Evolutionary conservation across 495 filamentous ascomycete genomes (phyloP), one percentile per base, ranked within the genome.

Genomic region (Amphirosellinia nigrospora): DNA sequence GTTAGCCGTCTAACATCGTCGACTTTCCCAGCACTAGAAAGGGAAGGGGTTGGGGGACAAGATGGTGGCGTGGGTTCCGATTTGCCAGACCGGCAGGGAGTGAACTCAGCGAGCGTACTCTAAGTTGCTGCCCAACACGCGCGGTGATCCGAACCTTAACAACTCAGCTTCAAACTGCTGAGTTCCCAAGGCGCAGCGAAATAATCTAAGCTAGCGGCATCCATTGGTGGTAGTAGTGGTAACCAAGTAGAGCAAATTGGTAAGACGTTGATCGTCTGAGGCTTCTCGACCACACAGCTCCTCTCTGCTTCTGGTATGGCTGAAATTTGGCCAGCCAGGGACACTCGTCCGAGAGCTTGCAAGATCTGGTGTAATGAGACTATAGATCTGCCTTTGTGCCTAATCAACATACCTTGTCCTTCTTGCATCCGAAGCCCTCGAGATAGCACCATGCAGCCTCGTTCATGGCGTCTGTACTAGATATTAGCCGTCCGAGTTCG

Each of bases 371-470:
- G 76, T 73, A 67, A 70, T 56, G 65, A 58, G 39, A 64, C 21
- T 38, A 36, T 43, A 26, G 43, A 58, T 65, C 62, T 58, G 71
- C 61, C 70, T 73, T 65, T 53, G 71, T 73, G 76, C 74, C 74
- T 76, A 41, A 71, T 71, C 53, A 71, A 90, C 93, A 78, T 82
- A 98, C 96, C 92, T 96, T 97, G 82, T 98, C 93, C 80, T 98
- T 99, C 80, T 92, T 94, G 68, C 92, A 92, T 30, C 96, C 96
- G 80, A 96, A 97, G 15, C 96, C 96, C 75, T 97, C 92, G 23
- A 95, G 79, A 83, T 96, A 98, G 81, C 96, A 99, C 93, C 94
- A 96, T 30, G 91, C 96, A 72, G 91, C 91, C 79, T 97, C 94
- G 78, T 97, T 97, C 94, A 98, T 97, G 55, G 95, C 96, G 84